Conservation (phyloP, 2,329 filamentous ascomycete species). For the Diaporthe eres region DNA sequence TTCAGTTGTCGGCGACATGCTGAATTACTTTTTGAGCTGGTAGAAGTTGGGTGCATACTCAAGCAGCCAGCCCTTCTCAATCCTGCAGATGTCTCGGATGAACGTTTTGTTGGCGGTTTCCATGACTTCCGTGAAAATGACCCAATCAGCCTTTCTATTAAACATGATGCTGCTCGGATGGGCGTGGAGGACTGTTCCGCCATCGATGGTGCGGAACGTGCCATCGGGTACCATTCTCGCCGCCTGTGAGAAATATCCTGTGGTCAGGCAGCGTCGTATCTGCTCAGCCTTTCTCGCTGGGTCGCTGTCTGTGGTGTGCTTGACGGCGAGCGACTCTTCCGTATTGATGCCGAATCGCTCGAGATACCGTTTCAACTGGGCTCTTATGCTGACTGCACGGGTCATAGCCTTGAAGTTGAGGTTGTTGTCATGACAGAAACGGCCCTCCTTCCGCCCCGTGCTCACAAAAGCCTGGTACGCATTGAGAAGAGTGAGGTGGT, state of each 20-base stretch:
- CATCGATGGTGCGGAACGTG: conserved; percentile 87
- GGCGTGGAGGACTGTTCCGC: conserved; percentile 82
- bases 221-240: conserved; percentile 96
- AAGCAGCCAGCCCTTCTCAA: conserved; percentile 92
- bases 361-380: conserved; percentile 88
- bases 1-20: background rate
- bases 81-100: conserved; percentile 92
- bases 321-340: conserved; percentile 70
- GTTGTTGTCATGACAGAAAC: conserved; percentile 89
- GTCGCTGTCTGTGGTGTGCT: conserved; percentile 45
- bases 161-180: conserved; percentile 96
- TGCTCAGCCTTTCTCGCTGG: conserved; percentile 70
- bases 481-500: conserved; percentile 93
- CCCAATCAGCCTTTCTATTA: conserved; percentile 96
- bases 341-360: conserved; percentile 84
- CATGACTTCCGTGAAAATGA: conserved; percentile 94
- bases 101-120: conserved; percentile 91
- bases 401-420: conserved; percentile 89
- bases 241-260: conserved; percentile 93
- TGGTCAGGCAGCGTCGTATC: conserved; percentile 87
- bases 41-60: conserved; percentile 93
- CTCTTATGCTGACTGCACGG: conserved; percentile 86
- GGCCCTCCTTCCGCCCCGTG: conserved; percentile 84
- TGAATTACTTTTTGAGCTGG: conserved; percentile 61
- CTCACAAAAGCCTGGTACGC: conserved; percentile 92